phyloP scores from a whole-genome alignment of 495 filamentous ascomycete species.

The Podospora fimiseda region DNA sequence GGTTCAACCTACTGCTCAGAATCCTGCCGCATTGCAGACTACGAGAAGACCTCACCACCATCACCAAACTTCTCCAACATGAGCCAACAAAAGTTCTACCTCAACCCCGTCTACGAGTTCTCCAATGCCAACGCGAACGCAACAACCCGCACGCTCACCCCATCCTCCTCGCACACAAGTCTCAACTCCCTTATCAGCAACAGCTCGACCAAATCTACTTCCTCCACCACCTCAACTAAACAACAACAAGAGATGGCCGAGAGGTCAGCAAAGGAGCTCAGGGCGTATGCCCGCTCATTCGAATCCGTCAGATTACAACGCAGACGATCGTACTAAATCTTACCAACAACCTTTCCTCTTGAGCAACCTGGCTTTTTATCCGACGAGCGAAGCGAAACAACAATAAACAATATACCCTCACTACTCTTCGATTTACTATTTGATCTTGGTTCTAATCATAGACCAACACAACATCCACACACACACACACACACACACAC shows the following conservation, averaged over 20 bases:
- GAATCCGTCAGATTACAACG: conserved; percentile 63
- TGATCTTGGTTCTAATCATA: neutral
- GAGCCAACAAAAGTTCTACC: conserved; percentile 53
- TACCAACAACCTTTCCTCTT: conserved; percentile 20
- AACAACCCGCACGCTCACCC: conserved; percentile 52
- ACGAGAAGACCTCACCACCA: conserved; percentile 59
- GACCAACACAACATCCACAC: neutral
- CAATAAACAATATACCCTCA: conserved; percentile 2
- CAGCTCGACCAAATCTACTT: neutral
- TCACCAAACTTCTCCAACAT: conserved; percentile 50
- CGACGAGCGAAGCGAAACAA: neutral
- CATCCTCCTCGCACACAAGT: conserved; percentile 80
- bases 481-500: too few species aligned
- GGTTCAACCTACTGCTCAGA: conserved; percentile 88
- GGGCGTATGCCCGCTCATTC: conserved; percentile 81
- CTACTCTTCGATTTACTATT: conserved; percentile 3
- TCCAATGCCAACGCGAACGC: conserved; percentile 36
- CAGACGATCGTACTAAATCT: conserved; percentile 39
- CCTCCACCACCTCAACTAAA: conserved; percentile 46
- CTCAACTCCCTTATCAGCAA: conserved; percentile 70
- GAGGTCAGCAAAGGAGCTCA: conserved; percentile 71
- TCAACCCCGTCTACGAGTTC: conserved; percentile 67
- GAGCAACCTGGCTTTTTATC: conserved; percentile 1
- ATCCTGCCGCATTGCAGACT: conserved; percentile 80
- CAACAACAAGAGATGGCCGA: conserved; percentile 58